Evolutionary conservation across 2,329 filamentous ascomycete genomes (phyloP).

Genomic region (Rosellinia necatrix): DNA sequence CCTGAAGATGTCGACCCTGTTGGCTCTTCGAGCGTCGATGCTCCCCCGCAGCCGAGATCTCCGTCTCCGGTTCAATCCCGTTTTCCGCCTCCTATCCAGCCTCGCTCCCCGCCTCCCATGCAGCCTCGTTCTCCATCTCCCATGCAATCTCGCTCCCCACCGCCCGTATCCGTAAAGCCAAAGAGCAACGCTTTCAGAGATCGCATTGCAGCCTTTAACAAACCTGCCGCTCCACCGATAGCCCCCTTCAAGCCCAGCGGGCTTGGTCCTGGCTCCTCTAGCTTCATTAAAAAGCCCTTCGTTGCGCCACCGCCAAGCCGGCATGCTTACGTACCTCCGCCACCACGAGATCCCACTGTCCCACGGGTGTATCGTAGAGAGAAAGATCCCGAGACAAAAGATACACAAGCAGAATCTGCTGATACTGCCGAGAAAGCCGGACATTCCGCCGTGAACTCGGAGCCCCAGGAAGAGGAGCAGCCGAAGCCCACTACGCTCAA

Average conservation of each 20-base stretch:
- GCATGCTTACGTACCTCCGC: slow-evolving; percentile 84
- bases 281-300: slow-evolving; percentile 95
- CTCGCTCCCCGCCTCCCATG: no score
- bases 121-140: slow-evolving; percentile 40
- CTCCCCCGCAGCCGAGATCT: slow-evolving; percentile 45
- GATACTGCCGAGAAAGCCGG: slow-evolving; percentile 73
- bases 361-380: slow-evolving; percentile 83
- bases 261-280: slow-evolving; percentile 60
- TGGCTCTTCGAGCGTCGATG: slow-evolving; percentile 47
- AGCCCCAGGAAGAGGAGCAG: slow-evolving; percentile 69
- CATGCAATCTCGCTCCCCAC: slow-evolving; percentile 59
- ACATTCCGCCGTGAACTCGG: slow-evolving; percentile 51
- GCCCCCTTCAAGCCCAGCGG: slow-evolving; percentile 86
- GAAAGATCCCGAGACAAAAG: slow-evolving; percentile 76
- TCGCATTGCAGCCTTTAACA: slow-evolving; percentile 97
- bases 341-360: slow-evolving; percentile 68
- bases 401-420: slow-evolving; percentile 67
- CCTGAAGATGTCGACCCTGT: slow-evolving; percentile 41
- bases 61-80: slow-evolving; percentile 45
- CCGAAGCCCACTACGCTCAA: slow-evolving; percentile 94
- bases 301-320: slow-evolving; percentile 93
- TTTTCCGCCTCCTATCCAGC: slow-evolving; percentile 71
- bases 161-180: slow-evolving; percentile 76
- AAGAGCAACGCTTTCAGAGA: slow-evolving; percentile 81
- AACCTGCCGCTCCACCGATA: slow-evolving; percentile 79